phyloP scores from a whole-genome alignment of 2,329 filamentous ascomycete genomes.

The Colletotrichum simmondsii region DNA sequence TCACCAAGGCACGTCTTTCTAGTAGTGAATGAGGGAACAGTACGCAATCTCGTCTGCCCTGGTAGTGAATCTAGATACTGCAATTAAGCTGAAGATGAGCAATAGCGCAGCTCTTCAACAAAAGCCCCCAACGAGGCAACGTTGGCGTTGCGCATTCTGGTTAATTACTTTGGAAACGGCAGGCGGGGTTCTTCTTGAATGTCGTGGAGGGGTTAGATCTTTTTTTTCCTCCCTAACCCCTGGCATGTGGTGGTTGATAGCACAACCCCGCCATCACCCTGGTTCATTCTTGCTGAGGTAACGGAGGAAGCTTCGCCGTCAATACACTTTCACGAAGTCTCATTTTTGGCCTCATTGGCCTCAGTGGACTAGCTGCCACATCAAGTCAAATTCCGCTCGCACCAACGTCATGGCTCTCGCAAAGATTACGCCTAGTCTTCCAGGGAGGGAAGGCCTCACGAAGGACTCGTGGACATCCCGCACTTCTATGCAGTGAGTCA shows the following conservation, averaged over 20 bases:
- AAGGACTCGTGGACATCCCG: not conserved
- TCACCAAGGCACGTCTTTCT: too few species aligned
- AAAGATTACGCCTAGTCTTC: not conserved
- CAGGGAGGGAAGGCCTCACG: not conserved
- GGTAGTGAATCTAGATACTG: not conserved
- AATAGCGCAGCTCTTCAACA: not conserved
- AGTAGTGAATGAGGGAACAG: not conserved
- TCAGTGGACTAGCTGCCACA: not conserved
- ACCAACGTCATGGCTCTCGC: not conserved
- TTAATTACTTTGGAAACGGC: not conserved
- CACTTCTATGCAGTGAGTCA: constrained; percentile 26
- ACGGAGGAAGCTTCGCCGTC: not conserved
- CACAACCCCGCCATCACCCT: constrained; percentile 7
- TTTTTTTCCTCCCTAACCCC: not conserved
- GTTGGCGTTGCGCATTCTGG: not conserved
- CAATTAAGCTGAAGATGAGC: not conserved
- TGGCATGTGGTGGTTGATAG: not conserved
- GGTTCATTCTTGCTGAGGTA: not conserved
- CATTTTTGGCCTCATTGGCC: constrained; percentile 8
- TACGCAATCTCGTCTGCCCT: not conserved
- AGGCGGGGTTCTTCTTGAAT: not conserved
- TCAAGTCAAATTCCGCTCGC: not conserved
- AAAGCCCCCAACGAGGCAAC: not conserved
- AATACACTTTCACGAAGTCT: not conserved
- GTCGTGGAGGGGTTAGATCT: not conserved